A percentile compares a stretch with the other conserved stretches of the same genome.
Evolutionary conservation across 164 flowering plant genomes (phyloP).

Genomic region (Protea cynaroides): DNA sequence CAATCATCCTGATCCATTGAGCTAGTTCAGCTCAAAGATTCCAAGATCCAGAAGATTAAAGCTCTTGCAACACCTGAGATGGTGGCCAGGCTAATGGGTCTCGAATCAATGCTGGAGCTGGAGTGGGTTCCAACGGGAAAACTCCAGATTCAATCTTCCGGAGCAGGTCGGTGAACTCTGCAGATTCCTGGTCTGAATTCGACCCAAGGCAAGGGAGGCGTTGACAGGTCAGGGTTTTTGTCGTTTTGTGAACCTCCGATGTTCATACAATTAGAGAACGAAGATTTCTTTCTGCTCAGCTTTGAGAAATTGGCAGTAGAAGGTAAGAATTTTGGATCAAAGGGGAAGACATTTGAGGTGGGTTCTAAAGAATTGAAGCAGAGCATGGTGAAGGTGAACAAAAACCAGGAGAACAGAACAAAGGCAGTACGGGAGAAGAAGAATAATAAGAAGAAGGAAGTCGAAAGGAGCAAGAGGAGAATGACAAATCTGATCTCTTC

Average conservation of each 20-base stretch:
- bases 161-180: slow-evolving; percentile 59
- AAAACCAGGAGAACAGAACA: no score
- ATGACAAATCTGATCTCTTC: no score
- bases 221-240: slow-evolving; percentile 35
- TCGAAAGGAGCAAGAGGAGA: slow-evolving; percentile 4
- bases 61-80: slow-evolving; percentile 30
- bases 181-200: slow-evolving; percentile 35
- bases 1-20: no score
- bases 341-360: background rate
- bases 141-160: slow-evolving; percentile 27
- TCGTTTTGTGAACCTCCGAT: slow-evolving; percentile 57
- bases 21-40: background rate
- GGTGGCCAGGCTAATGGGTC: slow-evolving; percentile 65
- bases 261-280: slow-evolving; percentile 18
- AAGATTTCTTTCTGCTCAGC: slow-evolving; percentile 40
- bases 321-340: slow-evolving; percentile 3
- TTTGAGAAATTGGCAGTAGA: slow-evolving; percentile 33
- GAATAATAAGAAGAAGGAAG: background rate
- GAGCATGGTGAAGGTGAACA: no score
- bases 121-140: slow-evolving; percentile 9
- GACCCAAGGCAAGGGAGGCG: slow-evolving; percentile 23
- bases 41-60: background rate
- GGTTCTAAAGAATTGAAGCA: no score
- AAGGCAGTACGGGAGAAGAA: no score
- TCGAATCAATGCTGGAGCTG: slow-evolving; percentile 39